Conservation (phyloP, 257 asterid genomes). For the Solanum ahanhuiri region DNA sequence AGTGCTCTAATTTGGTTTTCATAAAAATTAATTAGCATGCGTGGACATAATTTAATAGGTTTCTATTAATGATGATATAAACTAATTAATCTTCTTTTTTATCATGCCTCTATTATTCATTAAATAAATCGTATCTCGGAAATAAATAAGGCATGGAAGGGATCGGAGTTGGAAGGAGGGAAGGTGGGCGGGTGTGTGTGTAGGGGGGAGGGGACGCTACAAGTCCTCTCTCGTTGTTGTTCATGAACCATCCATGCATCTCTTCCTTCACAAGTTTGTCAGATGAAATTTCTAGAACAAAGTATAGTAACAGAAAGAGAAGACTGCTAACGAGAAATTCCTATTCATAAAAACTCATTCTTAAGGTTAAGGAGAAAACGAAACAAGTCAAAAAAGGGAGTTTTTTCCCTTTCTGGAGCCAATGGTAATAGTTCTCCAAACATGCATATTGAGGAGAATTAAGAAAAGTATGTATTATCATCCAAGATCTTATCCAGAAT, state of each 20-base stretch:
- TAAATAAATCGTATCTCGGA: too few species aligned
- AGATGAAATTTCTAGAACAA: background rate
- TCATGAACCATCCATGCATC: background rate
- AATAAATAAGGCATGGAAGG: too few species aligned
- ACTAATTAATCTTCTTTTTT: background rate
- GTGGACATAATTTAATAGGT: background rate
- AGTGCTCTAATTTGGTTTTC: background rate
- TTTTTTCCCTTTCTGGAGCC: too few species aligned
- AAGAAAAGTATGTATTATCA: too few species aligned
- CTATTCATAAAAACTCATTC: background rate
- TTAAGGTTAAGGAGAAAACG: background rate
- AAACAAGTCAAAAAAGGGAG: too few species aligned
- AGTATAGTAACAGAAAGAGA: background rate
- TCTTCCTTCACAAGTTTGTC: background rate
- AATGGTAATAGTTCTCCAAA: too few species aligned
- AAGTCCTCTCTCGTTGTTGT: background rate
- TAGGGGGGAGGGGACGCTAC: too few species aligned
- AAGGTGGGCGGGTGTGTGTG: accelerated
- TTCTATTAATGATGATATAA: background rate
- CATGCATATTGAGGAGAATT: too few species aligned
- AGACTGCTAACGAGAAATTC: background rate
- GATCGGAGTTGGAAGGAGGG: too few species aligned
- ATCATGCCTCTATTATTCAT: background rate
- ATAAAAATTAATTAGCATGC: background rate
- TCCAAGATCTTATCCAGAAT: background rate